Base-by-base conservation (phyloP, 352 stramenopile genomes). In the Thraustotheca clavata region DNA sequence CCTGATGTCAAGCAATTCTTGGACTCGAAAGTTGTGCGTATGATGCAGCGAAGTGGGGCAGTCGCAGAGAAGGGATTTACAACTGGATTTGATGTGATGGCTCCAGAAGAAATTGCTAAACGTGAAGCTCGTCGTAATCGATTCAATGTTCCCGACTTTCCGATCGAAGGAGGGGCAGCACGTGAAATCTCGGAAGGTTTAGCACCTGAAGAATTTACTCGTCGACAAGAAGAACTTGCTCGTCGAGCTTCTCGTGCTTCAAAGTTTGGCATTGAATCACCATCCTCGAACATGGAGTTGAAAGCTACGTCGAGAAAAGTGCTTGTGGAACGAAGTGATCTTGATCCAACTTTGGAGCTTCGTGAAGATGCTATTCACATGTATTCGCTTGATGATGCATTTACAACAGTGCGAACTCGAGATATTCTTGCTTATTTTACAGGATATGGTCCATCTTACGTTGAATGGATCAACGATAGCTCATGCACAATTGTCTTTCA, bases 391-490 rank as follows among this genome's bases (percentile, higher is more conserved):
- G 84, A 91, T 59, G 76, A 88, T 1, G 75, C 76, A 20, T 91
- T 91, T 49, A 84, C 89, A 60, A 76, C 86, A 54, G 83, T 94
- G 20, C 80, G 84, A 39, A 91, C 82, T 46, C 88, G 71, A 57
- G 84, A 94, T 57, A 69, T 94, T 18, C 71, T 91, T 63, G 76
- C 69, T 38, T 94, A 91, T 49, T 94, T 94, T 59, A 63, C 71
- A 0, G 84, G 80, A 6, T 94, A 89, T 59, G 80, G 82, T 0
- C 84, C 84, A 14, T 88, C 81, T 22, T 94, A 94, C 71, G 80
- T 94, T 40, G 84, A 94, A 62, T 94, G 84, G 84, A 75, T 91
- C 69, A 91, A 94, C 72, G 82, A 94, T 72, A 89, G 79, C 43
- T 80, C 82, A 55, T 91, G 82, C 52, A 94, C 82, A 1, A 69